Evolutionary conservation across 805 yeast genomes (phyloP).

Genomic region (Candida glaebosa): DNA sequence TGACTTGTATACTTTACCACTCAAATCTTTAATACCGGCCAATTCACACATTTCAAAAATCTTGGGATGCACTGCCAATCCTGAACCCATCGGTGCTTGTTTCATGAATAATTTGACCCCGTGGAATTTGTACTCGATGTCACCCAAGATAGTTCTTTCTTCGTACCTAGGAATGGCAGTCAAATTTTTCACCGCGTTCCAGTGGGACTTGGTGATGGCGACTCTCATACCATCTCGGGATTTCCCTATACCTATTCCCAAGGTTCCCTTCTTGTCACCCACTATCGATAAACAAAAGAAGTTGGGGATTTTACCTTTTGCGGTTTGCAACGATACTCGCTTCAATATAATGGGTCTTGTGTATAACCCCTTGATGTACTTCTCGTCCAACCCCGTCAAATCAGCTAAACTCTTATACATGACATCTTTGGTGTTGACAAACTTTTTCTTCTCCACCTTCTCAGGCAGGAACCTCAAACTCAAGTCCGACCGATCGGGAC

Average conservation of each 20-base stretch:
- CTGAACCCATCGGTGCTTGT: conserved; percentile 91
- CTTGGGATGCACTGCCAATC: conserved; percentile 85
- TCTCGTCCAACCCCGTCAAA: conserved; percentile 63
- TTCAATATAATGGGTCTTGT: conserved; percentile 70
- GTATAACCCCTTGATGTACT: conserved; percentile 56
- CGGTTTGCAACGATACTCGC: conserved; percentile 85
- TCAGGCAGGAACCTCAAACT: conserved; percentile 31
- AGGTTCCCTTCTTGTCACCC: conserved; percentile 90
- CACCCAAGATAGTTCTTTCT: conserved; percentile 85
- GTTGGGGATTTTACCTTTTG: conserved; percentile 83
- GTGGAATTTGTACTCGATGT: conserved; percentile 77
- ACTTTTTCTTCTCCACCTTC: conserved; percentile 10
- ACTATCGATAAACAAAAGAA: conserved; percentile 83
- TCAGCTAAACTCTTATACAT: conserved; percentile 50
- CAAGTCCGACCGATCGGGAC: conserved; percentile 47
- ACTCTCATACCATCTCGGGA: conserved; percentile 71
- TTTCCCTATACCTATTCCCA: conserved; percentile 94
- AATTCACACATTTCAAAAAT: conserved; percentile 88
- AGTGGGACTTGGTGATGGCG: conserved; percentile 81
- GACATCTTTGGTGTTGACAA: conserved; percentile 25
- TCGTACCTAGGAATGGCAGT: conserved; percentile 82
- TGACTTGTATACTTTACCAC: conserved; percentile 88
- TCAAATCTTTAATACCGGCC: conserved; percentile 90
- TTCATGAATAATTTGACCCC: conserved; percentile 80
- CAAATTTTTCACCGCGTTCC: conserved; percentile 90